Evolutionary conservation across 2,329 filamentous ascomycete species (phyloP).

Genomic region (Lachnum nothofagi): DNA sequence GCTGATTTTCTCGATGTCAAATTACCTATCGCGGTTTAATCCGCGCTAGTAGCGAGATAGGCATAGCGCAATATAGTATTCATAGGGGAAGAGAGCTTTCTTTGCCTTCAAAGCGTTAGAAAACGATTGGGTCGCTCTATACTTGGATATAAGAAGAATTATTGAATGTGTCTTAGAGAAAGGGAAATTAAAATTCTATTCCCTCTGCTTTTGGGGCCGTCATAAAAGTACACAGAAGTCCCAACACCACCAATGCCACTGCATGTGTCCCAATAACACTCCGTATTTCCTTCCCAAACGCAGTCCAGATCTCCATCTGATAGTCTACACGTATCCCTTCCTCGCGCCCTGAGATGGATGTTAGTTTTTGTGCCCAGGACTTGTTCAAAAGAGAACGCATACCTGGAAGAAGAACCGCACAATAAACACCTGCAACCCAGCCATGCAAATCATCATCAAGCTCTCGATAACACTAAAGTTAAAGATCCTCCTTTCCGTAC

Average conservation of each 20-base stretch:
- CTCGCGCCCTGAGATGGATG: constrained; percentile 49
- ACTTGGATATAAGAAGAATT: too few relatives aligned
- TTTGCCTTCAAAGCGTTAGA: too few relatives aligned
- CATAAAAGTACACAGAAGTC: constrained; percentile 22
- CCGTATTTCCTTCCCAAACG: too few relatives aligned
- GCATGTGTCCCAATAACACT: constrained; percentile 6
- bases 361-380: constrained; percentile 19
- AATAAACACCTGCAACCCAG: constrained; percentile 90
- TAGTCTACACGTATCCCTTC: constrained; percentile 61
- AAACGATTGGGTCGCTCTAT: too few relatives aligned
- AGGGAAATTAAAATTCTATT: constrained; percentile 9
- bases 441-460: constrained; percentile 89
- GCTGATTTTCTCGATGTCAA: constrained; percentile 12
- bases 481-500: constrained; percentile 91
- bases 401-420: constrained; percentile 98
- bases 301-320: neutral
- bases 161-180: too few relatives aligned
- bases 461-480: constrained; percentile 96
- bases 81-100: too few relatives aligned
- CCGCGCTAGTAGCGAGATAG: constrained; percentile 5
- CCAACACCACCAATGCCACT: constrained; percentile 17
- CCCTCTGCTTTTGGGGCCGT: constrained; percentile 7
- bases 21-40: constrained; percentile 12
- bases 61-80: constrained; percentile 8
- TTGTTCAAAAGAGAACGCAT: constrained; percentile 22